Percentiles rank a stretch among this genome's conserved stretches.
Evolutionary conservation across 805 yeast species (phyloP).

Genomic region (Kurtzmaniella cleridarum): DNA sequence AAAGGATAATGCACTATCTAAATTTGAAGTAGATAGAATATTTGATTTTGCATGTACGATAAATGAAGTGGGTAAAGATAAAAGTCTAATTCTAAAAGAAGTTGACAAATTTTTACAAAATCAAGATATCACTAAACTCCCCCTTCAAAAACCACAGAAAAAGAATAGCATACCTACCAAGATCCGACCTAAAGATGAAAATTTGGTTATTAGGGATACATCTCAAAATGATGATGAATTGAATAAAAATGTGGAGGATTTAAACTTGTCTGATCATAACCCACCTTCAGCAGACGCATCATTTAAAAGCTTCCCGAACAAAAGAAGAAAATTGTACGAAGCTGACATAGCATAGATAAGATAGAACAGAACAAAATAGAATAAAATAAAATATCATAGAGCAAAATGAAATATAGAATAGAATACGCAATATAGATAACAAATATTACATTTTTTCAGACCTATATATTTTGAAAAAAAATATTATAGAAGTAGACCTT

Average conservation of each 20-base stretch:
- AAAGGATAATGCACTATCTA: conserved; percentile 3
- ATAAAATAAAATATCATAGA: too few relatives aligned
- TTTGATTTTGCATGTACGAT: conserved; percentile 4
- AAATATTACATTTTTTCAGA: too few relatives aligned
- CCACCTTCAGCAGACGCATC: neutral
- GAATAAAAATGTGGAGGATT: conserved; percentile 3
- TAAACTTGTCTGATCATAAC: conserved; percentile 1
- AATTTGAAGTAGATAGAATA: conserved; percentile 1
- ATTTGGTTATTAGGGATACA: conserved; percentile 1
- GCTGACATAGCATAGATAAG: neutral
- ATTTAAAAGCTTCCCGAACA: conserved; percentile 3
- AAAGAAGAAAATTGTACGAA: conserved; percentile 1
- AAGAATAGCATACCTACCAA: neutral
- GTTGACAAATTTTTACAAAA: neutral
- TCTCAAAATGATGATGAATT: conserved; percentile 4
- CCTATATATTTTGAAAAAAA: too few relatives aligned
- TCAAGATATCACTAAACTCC: neutral
- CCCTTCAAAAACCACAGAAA: neutral
- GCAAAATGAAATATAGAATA: too few relatives aligned
- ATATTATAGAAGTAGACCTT: too few relatives aligned
- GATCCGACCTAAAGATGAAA: conserved; percentile 5
- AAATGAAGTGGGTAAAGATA: conserved; percentile 1
- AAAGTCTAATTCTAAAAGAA: neutral
- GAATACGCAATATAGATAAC: too few relatives aligned
- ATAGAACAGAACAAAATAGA: too few relatives aligned